Base-by-base conservation (phyloP, 306 rosid genomes). In the Ziziphus jujuba region DNA sequence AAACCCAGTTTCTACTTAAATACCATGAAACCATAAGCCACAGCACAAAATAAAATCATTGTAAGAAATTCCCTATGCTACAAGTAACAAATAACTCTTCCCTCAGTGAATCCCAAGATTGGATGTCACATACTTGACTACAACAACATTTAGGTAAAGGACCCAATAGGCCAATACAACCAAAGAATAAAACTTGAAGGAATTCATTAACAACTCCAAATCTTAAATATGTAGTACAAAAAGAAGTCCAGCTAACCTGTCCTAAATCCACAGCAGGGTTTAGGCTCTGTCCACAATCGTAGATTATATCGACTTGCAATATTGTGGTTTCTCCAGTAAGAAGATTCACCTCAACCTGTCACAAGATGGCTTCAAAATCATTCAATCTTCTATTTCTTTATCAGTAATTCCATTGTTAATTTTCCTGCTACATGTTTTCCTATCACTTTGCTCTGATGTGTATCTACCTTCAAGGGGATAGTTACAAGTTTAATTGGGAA, bases 191-290 rank as follows among this genome's bases (percentile, higher is more conserved):
- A 17, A 17, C 5, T 47, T 7, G 13, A 3, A 17, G 51, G 19
- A 28, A 28, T 28, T 28, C 2, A 28, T 47, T 47, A 47, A 47
- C 12, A 47, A 11, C 17, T 17, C 51, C 13, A 47, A 47, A 47
- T 3, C 17, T 47, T 44, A 44, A 15, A 44, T 9, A 44, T 44
- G 11, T 19, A 62, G 58, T 7, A 56, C 51, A 57, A 35, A 17
- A 35, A 28, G 24, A 11, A 44, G 49, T 48, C 54, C 11, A 25
- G 56, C 55, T 66, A 47, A 89, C 98, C 93, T 92, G 98, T 84
- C 98, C 98, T 77, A 92, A 81, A 84, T 92, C 97, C 66, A 92
- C 96, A 15, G 96, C 97, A 59, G 97, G 98, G 82, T 92, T 92
- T 75, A 92, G 98, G 81, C 91, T 84, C 80, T 84, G 93, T 66